Base-by-base conservation (phyloP, 306 rosid genomes). In the Vigna unguiculata region DNA sequence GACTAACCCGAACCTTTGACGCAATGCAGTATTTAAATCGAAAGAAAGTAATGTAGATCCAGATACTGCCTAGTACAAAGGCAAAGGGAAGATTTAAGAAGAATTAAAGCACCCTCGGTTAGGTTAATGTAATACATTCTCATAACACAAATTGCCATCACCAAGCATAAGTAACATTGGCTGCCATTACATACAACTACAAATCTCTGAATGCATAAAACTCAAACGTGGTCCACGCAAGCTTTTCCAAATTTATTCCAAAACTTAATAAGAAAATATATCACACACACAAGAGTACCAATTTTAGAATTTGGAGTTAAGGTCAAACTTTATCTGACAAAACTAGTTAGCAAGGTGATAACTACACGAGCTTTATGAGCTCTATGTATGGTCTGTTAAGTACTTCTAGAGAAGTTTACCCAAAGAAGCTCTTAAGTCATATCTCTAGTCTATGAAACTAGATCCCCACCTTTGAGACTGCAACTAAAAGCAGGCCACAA, bases 21-120 rank as follows among this genome's bases (percentile, higher is more conserved):
- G 1, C 36, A 32, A 32, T 4, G 1, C 36, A 32, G 36, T 32
- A 28, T 28, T 28, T 32, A 32, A 32, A 32, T 32, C 7, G 6
- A 32, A 32, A 32, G 36, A 5, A 32, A 32, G 36, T 32, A 32
- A 5, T 3, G 7, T 32, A 5, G 36, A 32, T 32, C 36, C 6
- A 32, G 36, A 32, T 32, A 32, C 36, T 4, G 36, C 36, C 7
- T 4, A 2, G 61, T 10, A 10, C 14, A 54, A 3, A 14, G n/a
- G 15, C 17, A 25, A 32, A 38, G 28, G 17, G 22, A 19, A 51
- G 38, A 58, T 17, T 45, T 63, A 28, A 71, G 63, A 20, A 72
- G 9, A 49, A 21, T 60, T 41, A 30, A 72, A 72, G 52, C 49
- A 41, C 63, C 45, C 58, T 72, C 40, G 38, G 15, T n/a, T 14